Percentiles rank a stretch among this genome's conserved stretches.
Evolutionary conservation across 2,329 filamentous ascomycete species (phyloP).

Genomic region (Alternaria panax): DNA sequence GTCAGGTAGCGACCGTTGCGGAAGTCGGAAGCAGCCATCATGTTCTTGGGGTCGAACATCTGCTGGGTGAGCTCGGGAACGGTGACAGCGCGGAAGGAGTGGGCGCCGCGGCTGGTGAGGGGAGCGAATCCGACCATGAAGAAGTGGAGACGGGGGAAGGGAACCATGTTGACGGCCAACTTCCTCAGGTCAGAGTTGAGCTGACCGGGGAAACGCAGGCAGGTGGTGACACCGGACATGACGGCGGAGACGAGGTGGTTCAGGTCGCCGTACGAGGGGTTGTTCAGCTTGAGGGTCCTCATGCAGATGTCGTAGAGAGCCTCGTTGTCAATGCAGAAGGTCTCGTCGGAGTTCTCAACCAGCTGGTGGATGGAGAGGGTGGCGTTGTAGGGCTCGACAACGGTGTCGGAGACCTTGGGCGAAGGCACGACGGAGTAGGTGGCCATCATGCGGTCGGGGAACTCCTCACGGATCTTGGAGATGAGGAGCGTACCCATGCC

Average conservation of each 20-base stretch:
- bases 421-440: conserved; percentile 99
- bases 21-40: conserved; percentile 99
- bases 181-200: conserved; percentile 99
- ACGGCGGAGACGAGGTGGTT: conserved; percentile 99
- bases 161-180: conserved; percentile 99
- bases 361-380: conserved; percentile 99
- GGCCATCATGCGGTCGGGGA: conserved; percentile 99
- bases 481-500: conserved; percentile 99
- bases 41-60: conserved; percentile 99
- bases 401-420: conserved; percentile 99
- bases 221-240: conserved; percentile 99
- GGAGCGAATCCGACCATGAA: conserved; percentile 99
- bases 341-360: conserved; percentile 99
- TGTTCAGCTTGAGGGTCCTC: conserved; percentile 97
- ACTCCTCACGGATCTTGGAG: conserved; percentile 99
- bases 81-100: conserved; percentile 97
- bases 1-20: conserved; percentile 99
- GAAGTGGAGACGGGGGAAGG: conserved; percentile 99
- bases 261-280: conserved; percentile 98
- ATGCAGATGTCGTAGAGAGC: conserved; percentile 99
- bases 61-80: conserved; percentile 99
- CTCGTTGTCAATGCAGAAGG: conserved; percentile 99
- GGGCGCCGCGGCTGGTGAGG: conserved; percentile 87
- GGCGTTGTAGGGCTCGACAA: conserved; percentile 99
- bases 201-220: conserved; percentile 98